Evolutionary conservation across 495 filamentous ascomycete genomes (phyloP).

Genomic region (Penicillium pulvis): DNA sequence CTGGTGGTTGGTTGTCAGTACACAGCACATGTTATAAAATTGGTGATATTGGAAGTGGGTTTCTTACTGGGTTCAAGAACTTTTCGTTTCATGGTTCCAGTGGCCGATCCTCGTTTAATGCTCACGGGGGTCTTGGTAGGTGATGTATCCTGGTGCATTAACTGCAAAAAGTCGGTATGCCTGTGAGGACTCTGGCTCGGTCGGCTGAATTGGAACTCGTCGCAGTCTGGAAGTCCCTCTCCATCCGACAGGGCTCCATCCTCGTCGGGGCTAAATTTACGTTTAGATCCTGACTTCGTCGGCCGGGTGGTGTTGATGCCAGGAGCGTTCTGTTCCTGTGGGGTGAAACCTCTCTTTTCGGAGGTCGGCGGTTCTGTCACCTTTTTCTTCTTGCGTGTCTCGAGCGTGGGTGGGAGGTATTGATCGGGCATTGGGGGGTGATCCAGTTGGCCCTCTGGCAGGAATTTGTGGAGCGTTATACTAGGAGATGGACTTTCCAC

Average conservation of each 20-base stretch:
- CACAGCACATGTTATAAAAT: neutral
- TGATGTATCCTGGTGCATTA: conserved; percentile 17
- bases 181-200: conserved; percentile 23
- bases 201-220: conserved; percentile 54
- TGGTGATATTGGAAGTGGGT: neutral
- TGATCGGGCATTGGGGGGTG: conserved; percentile 14
- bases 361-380: conserved; percentile 11
- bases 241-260: conserved; percentile 22
- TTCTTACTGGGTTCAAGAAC: conserved; percentile 62
- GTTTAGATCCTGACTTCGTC: conserved; percentile 57
- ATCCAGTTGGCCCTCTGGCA: conserved; percentile 7
- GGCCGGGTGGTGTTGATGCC: conserved; percentile 3
- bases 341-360: neutral
- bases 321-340: conserved; percentile 1
- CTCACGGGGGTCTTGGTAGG: conserved; percentile 25
- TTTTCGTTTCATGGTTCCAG: conserved; percentile 42
- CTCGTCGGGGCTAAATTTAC: conserved; percentile 63
- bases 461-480: conserved; percentile 5
- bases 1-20: conserved; percentile 39
- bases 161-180: conserved; percentile 5
- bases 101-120: conserved; percentile 19
- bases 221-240: conserved; percentile 39
- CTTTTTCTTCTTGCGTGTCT: conserved; percentile 49
- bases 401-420: conserved; percentile 37
- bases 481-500: conserved; percentile 52